Conservation (phyloP, 768 basidiomycete genomes). For the Pilatotrama ljubarskyi region DNA sequence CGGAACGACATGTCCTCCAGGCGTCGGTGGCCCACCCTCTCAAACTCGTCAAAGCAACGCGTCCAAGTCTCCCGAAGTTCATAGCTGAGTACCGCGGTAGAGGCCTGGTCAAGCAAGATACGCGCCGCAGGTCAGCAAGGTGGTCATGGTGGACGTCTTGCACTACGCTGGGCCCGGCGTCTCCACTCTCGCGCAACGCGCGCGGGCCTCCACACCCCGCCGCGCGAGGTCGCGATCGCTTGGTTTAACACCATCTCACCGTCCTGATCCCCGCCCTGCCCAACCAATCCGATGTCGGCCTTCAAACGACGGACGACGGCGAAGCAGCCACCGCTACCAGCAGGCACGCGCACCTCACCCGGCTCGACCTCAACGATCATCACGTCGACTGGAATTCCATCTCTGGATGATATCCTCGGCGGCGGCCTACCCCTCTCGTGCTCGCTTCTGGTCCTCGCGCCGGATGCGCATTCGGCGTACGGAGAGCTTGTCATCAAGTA, state of each 20-base stretch:
- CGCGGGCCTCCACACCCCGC: neutral
- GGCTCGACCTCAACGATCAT: constrained; percentile 55
- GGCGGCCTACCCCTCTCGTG: constrained; percentile 87
- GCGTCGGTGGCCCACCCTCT: neutral
- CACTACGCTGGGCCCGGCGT: neutral
- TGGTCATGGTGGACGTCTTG: too few species aligned
- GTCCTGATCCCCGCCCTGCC: neutral
- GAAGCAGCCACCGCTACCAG: constrained; percentile 42
- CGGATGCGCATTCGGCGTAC: constrained; percentile 86
- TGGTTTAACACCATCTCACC: neutral
- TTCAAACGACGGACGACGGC: constrained; percentile 67
- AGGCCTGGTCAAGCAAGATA: neutral
- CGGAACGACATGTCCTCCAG: neutral
- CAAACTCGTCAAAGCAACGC: too few species aligned
- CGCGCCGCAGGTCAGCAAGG: neutral
- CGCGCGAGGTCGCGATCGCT: neutral
- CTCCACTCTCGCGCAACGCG: neutral
- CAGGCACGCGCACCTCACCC: constrained; percentile 61
- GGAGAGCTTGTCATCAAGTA: constrained; percentile 84
- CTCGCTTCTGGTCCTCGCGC: constrained; percentile 70
- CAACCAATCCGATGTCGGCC: constrained; percentile 62
- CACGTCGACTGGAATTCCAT: constrained; percentile 87
- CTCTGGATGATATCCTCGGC: constrained; percentile 93
- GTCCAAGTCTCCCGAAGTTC: too few species aligned
- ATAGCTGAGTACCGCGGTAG: too few species aligned